Evolutionary conservation across 1,139 yeast species (phyloP), one percentile per base, ranked within the genome.

Genomic region (Meyerozyma elateridarum): DNA sequence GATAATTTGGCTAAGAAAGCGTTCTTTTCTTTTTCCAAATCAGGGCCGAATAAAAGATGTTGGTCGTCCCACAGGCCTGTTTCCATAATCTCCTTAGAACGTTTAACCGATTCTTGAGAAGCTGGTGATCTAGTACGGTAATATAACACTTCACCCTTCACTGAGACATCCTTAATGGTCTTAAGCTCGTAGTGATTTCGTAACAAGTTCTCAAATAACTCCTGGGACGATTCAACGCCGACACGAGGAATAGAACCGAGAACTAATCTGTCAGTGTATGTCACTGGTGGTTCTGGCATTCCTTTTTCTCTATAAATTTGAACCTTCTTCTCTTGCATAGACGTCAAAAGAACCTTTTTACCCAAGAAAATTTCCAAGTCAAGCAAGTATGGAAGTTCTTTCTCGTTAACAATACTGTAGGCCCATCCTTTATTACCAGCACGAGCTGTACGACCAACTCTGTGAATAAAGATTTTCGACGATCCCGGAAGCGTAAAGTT

Each of bases 341-440:
- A 64, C 0, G 89, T 76, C 27, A 87, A 57, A 29, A 83, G 57
- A 18, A 91, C 70, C 53, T 88, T 88, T 46, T 83, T 76, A 6
- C 96, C 96, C 48, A 93, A 65, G 52, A 93, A 91, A 29, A 93
- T 62, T 52, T 93, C 98, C 49, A 93, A 67, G 56, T 93, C 99
- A 33, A 91, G 68, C 31, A 93, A 59, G 48, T 91, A 93, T 5
- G 98, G 95, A 37, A 91, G 61, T 53, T 93, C 99, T 39, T 75
- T 72, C 44, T 88, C 96, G 39, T 80, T 73, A 4, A 89, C 82
- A 36, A 93, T 76, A 1, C 96, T 82, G 54, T 85, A 93, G 0
- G 98, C 98, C 95, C 97, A 89, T 52, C 99, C 99, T 45, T 76
- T 78, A 52, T 88, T 82, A 54, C 99, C 99, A 8, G 98, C 98